Conservation (phyloP, 164 flowering plant species). For the Euptelea pleiosperma region DNA sequence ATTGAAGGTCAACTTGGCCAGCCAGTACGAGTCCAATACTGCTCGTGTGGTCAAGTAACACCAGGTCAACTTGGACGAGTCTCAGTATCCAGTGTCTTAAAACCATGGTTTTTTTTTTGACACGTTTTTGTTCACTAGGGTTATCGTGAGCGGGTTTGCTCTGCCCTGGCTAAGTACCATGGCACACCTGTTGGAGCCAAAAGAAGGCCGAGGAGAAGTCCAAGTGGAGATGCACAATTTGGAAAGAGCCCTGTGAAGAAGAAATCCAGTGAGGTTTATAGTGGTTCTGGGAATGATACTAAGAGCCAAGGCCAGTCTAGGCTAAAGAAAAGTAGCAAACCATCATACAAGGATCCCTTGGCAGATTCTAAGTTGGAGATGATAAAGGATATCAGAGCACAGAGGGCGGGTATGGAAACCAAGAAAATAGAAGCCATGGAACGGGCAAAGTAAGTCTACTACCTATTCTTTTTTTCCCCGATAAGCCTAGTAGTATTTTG, state of each 20-base stretch:
- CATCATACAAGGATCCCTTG: conserved; percentile 73
- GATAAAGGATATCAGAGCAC: conserved; percentile 81
- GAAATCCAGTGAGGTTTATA: conserved; percentile 16
- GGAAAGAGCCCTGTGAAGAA: conserved; percentile 22
- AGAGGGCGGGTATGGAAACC: conserved; percentile 57
- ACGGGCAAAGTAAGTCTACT: conserved; percentile 68
- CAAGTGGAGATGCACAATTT: conserved; percentile 25
- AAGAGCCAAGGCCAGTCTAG: conserved; percentile 20
- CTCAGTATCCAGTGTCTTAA: too few relatives aligned
- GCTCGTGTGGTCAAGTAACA: too few relatives aligned
- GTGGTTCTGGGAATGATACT: conserved; percentile 12
- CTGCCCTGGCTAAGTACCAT: conserved; percentile 64
- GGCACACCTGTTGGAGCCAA: conserved; percentile 45
- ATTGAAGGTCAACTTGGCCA: too few relatives aligned
- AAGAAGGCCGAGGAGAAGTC: conserved; percentile 55
- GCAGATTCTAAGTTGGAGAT: conserved; percentile 74
- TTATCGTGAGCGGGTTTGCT: conserved; percentile 66
- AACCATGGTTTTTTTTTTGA: too few relatives aligned
- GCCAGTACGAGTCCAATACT: too few relatives aligned
- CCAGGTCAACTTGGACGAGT: too few relatives aligned
- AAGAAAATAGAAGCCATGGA: conserved; percentile 62
- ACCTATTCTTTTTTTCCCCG: not conserved
- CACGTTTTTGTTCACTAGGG: conserved; percentile 33
- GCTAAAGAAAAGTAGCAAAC: conserved; percentile 34
- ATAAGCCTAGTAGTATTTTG: too few relatives aligned